Conservation (phyloP, 306 rosid species). For the Trifolium fragiferum region DNA sequence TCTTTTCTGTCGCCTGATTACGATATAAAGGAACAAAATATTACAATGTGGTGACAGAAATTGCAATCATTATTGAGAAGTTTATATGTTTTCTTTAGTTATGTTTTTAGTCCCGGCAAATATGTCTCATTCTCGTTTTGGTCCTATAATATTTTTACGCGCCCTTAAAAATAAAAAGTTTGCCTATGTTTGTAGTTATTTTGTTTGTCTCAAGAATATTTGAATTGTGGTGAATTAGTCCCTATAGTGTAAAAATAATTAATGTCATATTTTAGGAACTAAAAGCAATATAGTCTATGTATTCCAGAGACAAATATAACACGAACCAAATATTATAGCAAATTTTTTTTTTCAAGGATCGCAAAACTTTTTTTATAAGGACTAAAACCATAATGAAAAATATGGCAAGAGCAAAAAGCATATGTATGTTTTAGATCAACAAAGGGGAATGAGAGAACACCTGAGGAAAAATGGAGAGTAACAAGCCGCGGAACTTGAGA, state of each 20-base stretch:
- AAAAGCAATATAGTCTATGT: not conserved
- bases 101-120: not conserved
- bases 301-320: not conserved
- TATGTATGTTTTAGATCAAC: not conserved
- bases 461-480: conserved; percentile 86
- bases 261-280: not conserved
- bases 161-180: not conserved
- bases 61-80: not conserved
- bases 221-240: not conserved
- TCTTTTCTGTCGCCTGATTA: conserved; percentile 81
- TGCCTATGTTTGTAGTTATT: not conserved
- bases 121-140: not conserved
- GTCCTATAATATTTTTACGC: too few relatives aligned
- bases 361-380: not conserved
- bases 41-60: conserved; percentile 29
- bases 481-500: conserved; percentile 80
- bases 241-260: not conserved
- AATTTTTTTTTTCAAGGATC: not conserved
- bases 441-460: conserved; percentile 49
- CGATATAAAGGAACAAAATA: conserved; percentile 30
- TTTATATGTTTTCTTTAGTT: not conserved
- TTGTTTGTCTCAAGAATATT: not conserved
- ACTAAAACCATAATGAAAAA: not conserved
- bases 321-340: not conserved
- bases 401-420: not conserved